phyloP scores from a whole-genome alignment of 164 flowering plant genomes.

The Piper longum region DNA sequence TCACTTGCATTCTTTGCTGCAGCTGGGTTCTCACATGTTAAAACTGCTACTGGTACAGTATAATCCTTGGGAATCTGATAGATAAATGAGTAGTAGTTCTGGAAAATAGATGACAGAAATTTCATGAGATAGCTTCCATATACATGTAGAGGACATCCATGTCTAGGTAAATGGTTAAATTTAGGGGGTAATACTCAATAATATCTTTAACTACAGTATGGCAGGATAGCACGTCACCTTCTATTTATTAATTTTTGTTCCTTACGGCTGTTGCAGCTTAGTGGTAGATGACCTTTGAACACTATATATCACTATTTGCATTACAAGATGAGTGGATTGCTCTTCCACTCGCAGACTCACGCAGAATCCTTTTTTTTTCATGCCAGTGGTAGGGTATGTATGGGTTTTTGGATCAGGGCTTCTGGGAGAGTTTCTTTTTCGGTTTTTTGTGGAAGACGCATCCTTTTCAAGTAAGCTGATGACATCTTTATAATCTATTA shows the following conservation, averaged over 20 bases:
- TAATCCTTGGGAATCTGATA: neutral
- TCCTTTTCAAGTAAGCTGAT: constrained; percentile 73
- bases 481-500: neutral
- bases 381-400: constrained; percentile 54
- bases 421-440: constrained; percentile 60
- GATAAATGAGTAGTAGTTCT: neutral
- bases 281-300: neutral
- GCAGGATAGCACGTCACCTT: neutral
- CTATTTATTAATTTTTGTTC: neutral
- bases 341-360: neutral
- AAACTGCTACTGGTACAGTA: constrained; percentile 50
- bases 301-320: neutral
- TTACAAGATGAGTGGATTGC: no score
- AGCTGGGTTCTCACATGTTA: constrained; percentile 40
- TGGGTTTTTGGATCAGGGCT: constrained; percentile 74
- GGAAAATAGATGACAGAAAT: neutral
- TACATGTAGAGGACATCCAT: neutral
- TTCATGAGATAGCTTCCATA: neutral
- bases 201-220: neutral
- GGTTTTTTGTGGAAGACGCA: constrained; percentile 40
- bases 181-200: no score
- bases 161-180: no score
- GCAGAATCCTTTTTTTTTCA: constrained; percentile 2
- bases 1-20: constrained; percentile 65
- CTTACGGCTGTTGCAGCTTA: neutral